phyloP scores from a whole-genome alignment of 2,329 filamentous ascomycete species.

The Fusarium pseudoanthophilum region DNA sequence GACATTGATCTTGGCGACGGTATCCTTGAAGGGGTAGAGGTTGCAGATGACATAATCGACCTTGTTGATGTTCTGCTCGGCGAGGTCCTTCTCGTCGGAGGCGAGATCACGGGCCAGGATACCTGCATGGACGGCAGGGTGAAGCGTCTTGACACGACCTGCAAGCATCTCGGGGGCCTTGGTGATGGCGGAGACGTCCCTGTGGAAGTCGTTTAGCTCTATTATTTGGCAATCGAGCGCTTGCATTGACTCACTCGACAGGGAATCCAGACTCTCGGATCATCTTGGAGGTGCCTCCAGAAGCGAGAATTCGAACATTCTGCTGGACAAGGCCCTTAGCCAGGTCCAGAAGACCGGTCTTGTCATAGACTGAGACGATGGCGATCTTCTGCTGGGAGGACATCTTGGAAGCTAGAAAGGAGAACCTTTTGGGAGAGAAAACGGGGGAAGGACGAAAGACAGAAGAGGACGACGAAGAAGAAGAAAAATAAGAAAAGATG shows the following conservation, averaged over 20 bases:
- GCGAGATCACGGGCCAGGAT: constrained; percentile 95
- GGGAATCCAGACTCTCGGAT: constrained; percentile 95
- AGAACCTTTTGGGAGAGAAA: constrained; percentile 13
- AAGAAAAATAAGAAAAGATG: constrained; percentile 14
- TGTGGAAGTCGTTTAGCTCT: constrained; percentile 50
- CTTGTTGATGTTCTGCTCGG: constrained; percentile 93
- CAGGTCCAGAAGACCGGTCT: constrained; percentile 93
- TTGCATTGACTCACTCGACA: constrained; percentile 78
- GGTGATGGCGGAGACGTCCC: constrained; percentile 97
- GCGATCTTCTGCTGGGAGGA: constrained; percentile 70
- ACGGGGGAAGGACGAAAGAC: neutral
- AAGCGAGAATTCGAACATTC: constrained; percentile 92
- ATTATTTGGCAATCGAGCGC: neutral
- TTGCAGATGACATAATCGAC: constrained; percentile 98
- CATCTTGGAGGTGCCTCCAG: constrained; percentile 94
- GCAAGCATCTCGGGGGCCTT: constrained; percentile 96
- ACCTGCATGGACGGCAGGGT: constrained; percentile 89
- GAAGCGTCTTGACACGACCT: constrained; percentile 87
- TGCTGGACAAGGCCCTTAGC: constrained; percentile 90
- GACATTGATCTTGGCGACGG: constrained; percentile 95
- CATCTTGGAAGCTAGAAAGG: constrained; percentile 46
- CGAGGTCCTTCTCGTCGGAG: constrained; percentile 96
- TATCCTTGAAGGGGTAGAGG: constrained; percentile 99
- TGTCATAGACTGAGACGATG: constrained; percentile 98
- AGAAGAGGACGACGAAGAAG: constrained; percentile 7